Percentiles rank a stretch among this genome's conserved stretches.
Conservation (phyloP, 2,329 filamentous ascomycete species). For the Pseudogymnoascus sp. region DNA sequence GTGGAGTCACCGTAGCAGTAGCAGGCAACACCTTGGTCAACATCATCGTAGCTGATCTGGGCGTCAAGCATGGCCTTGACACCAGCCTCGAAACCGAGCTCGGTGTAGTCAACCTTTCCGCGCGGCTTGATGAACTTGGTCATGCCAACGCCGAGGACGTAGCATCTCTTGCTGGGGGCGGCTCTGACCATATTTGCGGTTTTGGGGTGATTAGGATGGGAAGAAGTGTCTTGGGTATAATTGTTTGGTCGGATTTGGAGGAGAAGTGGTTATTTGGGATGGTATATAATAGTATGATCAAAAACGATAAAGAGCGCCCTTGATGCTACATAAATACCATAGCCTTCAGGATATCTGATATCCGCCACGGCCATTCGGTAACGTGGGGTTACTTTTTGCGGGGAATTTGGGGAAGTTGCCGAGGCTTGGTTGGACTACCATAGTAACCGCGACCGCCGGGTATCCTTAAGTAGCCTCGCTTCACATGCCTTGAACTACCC, state of each 20-base stretch:
- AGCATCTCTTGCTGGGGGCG: slow-evolving; percentile 37
- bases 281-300: background rate
- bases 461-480: background rate
- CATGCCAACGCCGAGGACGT: slow-evolving; percentile 96
- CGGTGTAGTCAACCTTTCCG: slow-evolving; percentile 88
- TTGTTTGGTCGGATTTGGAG: background rate
- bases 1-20: slow-evolving; percentile 97
- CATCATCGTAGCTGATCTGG: slow-evolving; percentile 92
- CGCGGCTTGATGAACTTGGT: slow-evolving; percentile 98
- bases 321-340: background rate
- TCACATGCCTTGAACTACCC: background rate
- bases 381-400: background rate
- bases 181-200: slow-evolving; percentile 1
- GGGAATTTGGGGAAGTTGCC: slow-evolving; percentile 1
- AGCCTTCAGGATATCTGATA: background rate
- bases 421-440: background rate
- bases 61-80: slow-evolving; percentile 79
- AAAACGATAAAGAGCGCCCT: background rate
- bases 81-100: slow-evolving; percentile 87
- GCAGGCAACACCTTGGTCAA: slow-evolving; percentile 92
- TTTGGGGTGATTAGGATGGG: background rate
- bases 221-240: background rate
- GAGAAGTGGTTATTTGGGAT: background rate
- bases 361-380: background rate
- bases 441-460: background rate